Evolutionary conservation across 2,329 filamentous ascomycete species (phyloP), one percentile per base, ranked within the genome.

Genomic region (Pseudohalonectria lignicola): DNA sequence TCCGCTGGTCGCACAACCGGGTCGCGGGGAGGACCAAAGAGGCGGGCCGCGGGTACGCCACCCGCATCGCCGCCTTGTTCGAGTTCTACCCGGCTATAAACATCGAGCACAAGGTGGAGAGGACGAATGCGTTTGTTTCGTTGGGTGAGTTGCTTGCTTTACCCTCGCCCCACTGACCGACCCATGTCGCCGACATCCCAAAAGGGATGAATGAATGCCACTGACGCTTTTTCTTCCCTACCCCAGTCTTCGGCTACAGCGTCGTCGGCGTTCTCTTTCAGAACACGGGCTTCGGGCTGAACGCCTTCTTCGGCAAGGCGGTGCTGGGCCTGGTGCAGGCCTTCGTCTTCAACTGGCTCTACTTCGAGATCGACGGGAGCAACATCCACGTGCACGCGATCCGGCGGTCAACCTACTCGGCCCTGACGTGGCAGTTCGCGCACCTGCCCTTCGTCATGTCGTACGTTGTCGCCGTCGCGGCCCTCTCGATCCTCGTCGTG

Each of bases 61-160:
- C 40, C n/a, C 37, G 46, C 4, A 35, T 67, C 12, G 48, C 50
- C 9, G 49, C 53, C 5, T 51, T 60, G 4, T 74, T 77, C 41
- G 74, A 79, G 44, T 79, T 78, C 52, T 70, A 66, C 38, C 76
- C 74, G 3, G 74, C 71, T 1, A 60, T 74, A 34, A 81, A 79
- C 45, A 81, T 81, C 44, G 77, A 81, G 54, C 77, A 82, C 52
- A 69, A 73, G 39, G 73, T 76, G 4, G 76, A 80, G 53, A 61
- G 77, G 6, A 80, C 71, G 21, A 74, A 73, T 40, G 76, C 76
- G 1, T 82, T 81, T 48, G 72, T 80, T 0, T 71, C 74, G 0
- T 59, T 81, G 3, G 31, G 31, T 33, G 9, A 8, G 31, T 32
- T 2, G 3, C 4, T 18, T 20, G 7, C 8, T 18, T 26, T 8